phyloP scores from a whole-genome alignment of 305 asterid genomes.

The Solanum hybrid region DNA sequence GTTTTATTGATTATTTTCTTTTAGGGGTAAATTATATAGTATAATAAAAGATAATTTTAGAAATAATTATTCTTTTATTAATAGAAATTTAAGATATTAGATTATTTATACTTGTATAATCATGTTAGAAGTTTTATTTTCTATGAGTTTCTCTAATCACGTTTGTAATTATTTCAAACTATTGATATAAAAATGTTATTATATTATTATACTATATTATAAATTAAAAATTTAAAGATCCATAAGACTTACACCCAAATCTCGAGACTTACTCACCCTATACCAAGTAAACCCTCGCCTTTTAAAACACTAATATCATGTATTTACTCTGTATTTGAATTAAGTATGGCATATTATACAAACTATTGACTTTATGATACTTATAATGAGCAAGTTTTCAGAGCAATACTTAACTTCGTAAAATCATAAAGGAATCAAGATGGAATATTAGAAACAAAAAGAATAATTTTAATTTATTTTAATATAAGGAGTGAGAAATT shows the following conservation, averaged over 20 bases:
- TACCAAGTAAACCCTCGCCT: not conserved
- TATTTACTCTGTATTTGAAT: not conserved
- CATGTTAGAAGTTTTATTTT: not conserved
- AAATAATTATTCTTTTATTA: too few species aligned
- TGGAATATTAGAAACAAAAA: not conserved
- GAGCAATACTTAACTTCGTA: not conserved
- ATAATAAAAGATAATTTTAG: not conserved
- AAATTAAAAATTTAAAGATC: rapidly evolving
- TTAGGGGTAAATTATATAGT: not conserved
- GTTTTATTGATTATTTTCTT: not conserved
- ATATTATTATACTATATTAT: too few species aligned
- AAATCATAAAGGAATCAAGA: not conserved
- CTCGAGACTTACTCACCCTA: not conserved
- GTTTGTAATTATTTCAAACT: not conserved
- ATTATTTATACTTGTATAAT: too few species aligned
- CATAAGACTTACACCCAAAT: rapidly evolving
- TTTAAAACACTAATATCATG: not conserved
- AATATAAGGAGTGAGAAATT: not conserved
- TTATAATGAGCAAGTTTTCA: not conserved
- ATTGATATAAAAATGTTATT: too few species aligned
- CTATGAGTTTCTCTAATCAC: not conserved
- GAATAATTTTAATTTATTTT: not conserved
- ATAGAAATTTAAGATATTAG: not conserved
- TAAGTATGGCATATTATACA: not conserved
- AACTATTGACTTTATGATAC: not conserved